Base-by-base conservation (phyloP, 768 basidiomycete species). In the Naematelia encephala region DNA sequence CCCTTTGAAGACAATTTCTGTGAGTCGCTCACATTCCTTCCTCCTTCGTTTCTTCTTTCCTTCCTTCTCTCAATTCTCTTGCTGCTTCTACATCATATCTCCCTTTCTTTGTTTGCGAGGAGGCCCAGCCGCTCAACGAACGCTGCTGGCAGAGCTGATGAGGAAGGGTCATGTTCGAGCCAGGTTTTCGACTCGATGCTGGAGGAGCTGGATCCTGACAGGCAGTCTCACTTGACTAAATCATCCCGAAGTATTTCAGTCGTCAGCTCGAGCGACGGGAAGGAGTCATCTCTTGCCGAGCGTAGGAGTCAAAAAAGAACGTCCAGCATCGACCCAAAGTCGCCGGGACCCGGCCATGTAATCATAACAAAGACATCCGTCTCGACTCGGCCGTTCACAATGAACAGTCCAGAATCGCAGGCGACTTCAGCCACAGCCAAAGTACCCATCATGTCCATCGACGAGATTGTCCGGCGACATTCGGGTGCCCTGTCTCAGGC, bases 391-490 rank as follows among this genome's bases (percentile, higher is more conserved):
- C 23, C 23, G 28, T 28, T 16, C 22, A 5, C 21, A 50, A 22
- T 26, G 49, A 16, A 11, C 39, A 43, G 19, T 28, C 21, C 64
- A 25, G 53, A 57, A n/a, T 22, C 23, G 12, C 23, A 30, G 1
- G 47, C 28, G 14, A 50, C 57, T 30, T 57, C 59, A 19, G 44
- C 56, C 14, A 13, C 43, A 39, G 53, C 62, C 19, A 53, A 51
- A 21, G 11, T 48, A 22, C 46, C 57, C 16, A 67, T 71, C 21
- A 51, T 66, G 27, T 70, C 68, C 21, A 76, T 76, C 28, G 73
- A 73, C 48, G 75, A 76, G 13, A 74, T 76, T 46, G 54, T 76
- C 11, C 23, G 58, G 4, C 60, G 54, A 39, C 68, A 74, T 57
- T 62, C 70, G 3, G 51, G 56, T 0, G 62, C 63, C 5, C 59